These are phyloP conservation scores for Trichoderma sp. DNA, from an alignment of 2,329 filamentous ascomycete species.

Conservation along the genomic window DNA sequence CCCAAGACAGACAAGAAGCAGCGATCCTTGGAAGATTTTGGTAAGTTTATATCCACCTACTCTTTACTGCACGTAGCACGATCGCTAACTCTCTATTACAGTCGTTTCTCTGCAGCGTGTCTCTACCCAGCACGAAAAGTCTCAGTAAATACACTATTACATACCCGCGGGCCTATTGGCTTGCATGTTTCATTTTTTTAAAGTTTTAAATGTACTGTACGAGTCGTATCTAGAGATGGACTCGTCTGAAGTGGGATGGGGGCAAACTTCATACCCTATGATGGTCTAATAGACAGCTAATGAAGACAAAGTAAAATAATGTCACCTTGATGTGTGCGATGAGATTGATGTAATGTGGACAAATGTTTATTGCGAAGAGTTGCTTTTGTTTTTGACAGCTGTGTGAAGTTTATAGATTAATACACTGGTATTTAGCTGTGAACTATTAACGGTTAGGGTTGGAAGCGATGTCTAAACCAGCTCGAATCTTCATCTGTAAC, in stretches of 20 bases:
- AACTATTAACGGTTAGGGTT: not conserved
- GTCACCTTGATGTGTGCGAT: conserved; percentile 16
- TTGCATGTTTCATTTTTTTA: conserved; percentile 43
- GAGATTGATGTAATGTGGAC: conserved; percentile 12
- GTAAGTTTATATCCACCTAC: conserved; percentile 57
- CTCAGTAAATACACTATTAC: conserved; percentile 57
- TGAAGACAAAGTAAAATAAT: conserved; percentile 46
- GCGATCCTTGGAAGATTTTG: conserved; percentile 84
- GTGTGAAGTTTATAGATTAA: not conserved
- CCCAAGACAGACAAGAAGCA: conserved; percentile 81
- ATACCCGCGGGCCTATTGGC: conserved; percentile 43
- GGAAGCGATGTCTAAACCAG: not conserved
- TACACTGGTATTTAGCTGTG: not conserved
- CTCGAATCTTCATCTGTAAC: not conserved
- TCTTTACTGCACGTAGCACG: not conserved
- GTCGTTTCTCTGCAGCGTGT: conserved; percentile 88
- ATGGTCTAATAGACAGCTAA: conserved; percentile 45
- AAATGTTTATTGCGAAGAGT: conserved; percentile 4
- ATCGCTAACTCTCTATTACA: conserved; percentile 55
- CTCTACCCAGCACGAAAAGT: conserved; percentile 90
- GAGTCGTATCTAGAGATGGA: conserved; percentile 41
- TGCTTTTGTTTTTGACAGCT: not conserved
- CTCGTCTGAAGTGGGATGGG: conserved; percentile 40
- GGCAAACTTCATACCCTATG: conserved; percentile 44
- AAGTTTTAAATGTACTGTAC: conserved; percentile 44